Evolutionary conservation across 768 basidiomycete species (phyloP), one percentile per base, ranked within the genome.

Genomic region (Chiua virens): DNA sequence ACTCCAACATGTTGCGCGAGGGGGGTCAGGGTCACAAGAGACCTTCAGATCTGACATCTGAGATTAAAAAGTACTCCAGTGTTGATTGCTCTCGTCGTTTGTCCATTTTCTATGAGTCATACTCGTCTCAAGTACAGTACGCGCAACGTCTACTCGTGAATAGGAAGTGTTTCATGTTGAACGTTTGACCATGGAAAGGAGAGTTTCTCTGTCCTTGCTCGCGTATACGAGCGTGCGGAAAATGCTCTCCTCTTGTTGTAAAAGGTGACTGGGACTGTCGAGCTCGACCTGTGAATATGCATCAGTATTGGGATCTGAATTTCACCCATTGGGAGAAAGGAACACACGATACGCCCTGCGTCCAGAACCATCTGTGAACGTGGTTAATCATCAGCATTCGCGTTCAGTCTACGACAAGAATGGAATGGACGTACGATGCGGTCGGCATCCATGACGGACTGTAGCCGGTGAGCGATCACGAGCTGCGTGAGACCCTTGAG

Each of bases 381-480:
- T 11, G 13, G 25, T 27, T 27, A 4, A 8, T 27, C 25, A 8
- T 52, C 25, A 22, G 25, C 14, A 30, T 30, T 30, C 30, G 30
- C 30, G 3, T 30, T 13, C 30, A 30, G 11, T 13, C 30, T 13
- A 11, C 30, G 30, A 30, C 3, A 30, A 9, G 10, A 13, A 30
- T 13, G 30, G 30, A 30, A 13, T 30, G 30, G 30, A 30, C 51
- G 9, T 17, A 50, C 49, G 9, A 59, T 50, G 10, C 36, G 42
- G 25, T 58, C 49, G 8, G 46, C 23, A 13, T 50, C 56, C 56
- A 55, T 57, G 35, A 57, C 28, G 1, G 56, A 32, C 25, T 37
- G 48, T 6, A 54, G 20, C 7, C 53, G 41, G 23, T 56, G 49
- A 2, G 56, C 53, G 6, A 57, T 25, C 15, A 56, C 52, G 20